Base-by-base conservation (phyloP, 1,284 basidiomycete species). In the Moesziomyces parantarcticus region DNA sequence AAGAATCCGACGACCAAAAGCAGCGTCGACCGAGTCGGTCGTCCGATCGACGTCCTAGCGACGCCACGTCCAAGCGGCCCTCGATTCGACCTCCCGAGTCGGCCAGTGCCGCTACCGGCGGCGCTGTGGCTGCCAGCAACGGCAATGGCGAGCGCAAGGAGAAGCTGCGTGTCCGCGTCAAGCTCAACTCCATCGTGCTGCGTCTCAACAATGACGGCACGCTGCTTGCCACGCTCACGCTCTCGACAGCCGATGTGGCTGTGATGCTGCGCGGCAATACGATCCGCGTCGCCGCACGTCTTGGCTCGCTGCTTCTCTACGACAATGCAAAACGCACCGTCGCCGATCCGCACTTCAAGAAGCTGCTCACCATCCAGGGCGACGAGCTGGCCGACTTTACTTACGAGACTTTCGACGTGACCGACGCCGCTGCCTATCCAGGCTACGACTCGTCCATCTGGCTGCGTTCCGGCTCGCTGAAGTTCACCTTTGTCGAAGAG, bases 371-470 rank as follows among this genome's bases (percentile, higher is more conserved):
- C 29, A 99, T 99, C 58, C 93, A 99, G 81, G 97, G 95, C 40
- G 90, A 94, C 77, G 92, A 99, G 83, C 89, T 99, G 48, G 96
- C 94, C 23, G 92, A 97, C 83, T 94, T 99, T 86, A 89, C 89
- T 56, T 98, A 99, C 84, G 92, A 97, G 85, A 99, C 94, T 0
- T 96, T 90, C 84, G 92, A 96, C 83, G 84, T 86, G 3, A 78
- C 75, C 10, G 87, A 88, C 39, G 62, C 78, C 7, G 86, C 88
- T 34, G 87, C 87, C 1, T 92, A 93, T 84, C 87, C 88, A 2
- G 93, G 93, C 39, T 89, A 96, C 85, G 94, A 95, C 84, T 94
- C 94, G 4, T 89, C 91, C 6, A 87, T 99, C 59, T 89, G 89
- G 71, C 88, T 99, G 57, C 89, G 90, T 29, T 90, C 93, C n/a